Conservation (phyloP, 2,329 filamentous ascomycete species). For the Ploettnerulaceae sp. region DNA sequence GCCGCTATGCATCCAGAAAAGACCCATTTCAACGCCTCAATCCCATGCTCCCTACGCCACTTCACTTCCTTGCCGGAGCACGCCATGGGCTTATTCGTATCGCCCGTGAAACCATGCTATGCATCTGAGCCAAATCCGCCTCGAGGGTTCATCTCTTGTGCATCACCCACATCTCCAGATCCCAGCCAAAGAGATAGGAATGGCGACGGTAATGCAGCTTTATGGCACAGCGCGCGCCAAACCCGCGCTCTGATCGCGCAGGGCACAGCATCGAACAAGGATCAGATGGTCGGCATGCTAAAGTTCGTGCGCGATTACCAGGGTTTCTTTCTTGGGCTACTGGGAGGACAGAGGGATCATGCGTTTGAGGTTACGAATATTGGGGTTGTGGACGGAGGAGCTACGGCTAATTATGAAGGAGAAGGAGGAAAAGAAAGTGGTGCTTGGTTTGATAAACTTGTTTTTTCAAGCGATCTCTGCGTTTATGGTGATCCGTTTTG, state of each 20-base stretch:
- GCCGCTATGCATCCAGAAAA: conserved; percentile 18
- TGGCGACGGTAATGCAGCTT: conserved; percentile 1
- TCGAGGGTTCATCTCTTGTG: conserved; percentile 19
- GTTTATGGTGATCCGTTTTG: conserved; percentile 17
- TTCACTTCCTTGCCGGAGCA: conserved; percentile 12
- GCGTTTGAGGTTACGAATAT: conserved; percentile 53
- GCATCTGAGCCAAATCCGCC: conserved; percentile 13
- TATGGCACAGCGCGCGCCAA: conserved; percentile 17
- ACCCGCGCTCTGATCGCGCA: conserved; percentile 31
- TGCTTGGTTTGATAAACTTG: conserved; percentile 19
- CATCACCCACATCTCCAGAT: background rate
- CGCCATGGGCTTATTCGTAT: conserved; percentile 18
- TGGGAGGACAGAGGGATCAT: conserved; percentile 39
- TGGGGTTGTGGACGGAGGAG: conserved; percentile 37
- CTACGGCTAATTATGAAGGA: background rate
- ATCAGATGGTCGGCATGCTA: conserved; percentile 43
- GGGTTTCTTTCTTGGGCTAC: conserved; percentile 37
- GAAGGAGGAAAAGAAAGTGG: too few species aligned
- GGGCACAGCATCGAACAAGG: conserved; percentile 37
- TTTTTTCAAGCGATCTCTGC: conserved; percentile 11
- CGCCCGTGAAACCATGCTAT: conserved; percentile 10
- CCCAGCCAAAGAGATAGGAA: too few species aligned
- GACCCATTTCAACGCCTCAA: conserved; percentile 9
- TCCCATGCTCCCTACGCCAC: conserved; percentile 17
- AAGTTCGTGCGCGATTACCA: conserved; percentile 42